Percentiles rank a stretch among this genome's conserved stretches.
phyloP scores from a whole-genome alignment of 1,139 yeast species.

The Suhomyces anneliseae region DNA sequence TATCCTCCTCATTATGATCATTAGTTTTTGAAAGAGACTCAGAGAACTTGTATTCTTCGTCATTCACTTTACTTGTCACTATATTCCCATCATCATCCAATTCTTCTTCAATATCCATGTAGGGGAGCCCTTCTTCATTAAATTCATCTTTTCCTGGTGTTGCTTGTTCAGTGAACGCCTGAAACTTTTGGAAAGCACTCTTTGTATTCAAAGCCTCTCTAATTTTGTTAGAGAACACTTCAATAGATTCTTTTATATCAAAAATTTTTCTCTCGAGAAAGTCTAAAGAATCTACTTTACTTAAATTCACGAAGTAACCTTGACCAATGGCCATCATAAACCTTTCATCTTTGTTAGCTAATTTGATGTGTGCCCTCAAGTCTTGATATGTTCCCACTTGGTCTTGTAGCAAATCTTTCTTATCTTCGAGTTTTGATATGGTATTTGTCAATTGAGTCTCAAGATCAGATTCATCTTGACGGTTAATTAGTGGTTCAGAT shows the following conservation, averaged over 20 bases:
- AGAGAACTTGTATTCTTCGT: slow-evolving; percentile 9
- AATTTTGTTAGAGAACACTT: slow-evolving; percentile 42
- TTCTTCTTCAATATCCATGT: slow-evolving; percentile 82
- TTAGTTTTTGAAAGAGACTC: too few relatives aligned
- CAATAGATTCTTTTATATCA: slow-evolving; percentile 37
- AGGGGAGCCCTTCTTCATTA: slow-evolving; percentile 52
- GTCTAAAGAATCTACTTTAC: slow-evolving; percentile 41
- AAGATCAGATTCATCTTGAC: neutral
- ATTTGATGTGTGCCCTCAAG: slow-evolving; percentile 9
- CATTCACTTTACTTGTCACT: slow-evolving; percentile 36
- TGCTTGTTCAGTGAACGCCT: slow-evolving; percentile 17
- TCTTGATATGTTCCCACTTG: slow-evolving; percentile 15
- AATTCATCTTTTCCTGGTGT: slow-evolving; percentile 9
- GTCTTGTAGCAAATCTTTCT: slow-evolving; percentile 13
- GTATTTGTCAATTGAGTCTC: slow-evolving; percentile 6
- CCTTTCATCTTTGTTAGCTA: slow-evolving; percentile 10
- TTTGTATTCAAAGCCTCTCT: slow-evolving; percentile 43
- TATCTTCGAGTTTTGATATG: slow-evolving; percentile 14
- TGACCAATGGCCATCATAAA: slow-evolving; percentile 56
- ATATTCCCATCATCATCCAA: slow-evolving; percentile 79
- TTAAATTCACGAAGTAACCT: slow-evolving; percentile 57
- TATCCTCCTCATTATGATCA: neutral
- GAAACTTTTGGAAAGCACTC: slow-evolving; percentile 30
- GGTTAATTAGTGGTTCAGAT: neutral
- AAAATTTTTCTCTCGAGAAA: slow-evolving; percentile 43